A percentile compares a stretch with the other conserved stretches of the same genome.
phyloP scores from a whole-genome alignment of 2,329 filamentous ascomycete species.

The Neurospora sp. region DNA sequence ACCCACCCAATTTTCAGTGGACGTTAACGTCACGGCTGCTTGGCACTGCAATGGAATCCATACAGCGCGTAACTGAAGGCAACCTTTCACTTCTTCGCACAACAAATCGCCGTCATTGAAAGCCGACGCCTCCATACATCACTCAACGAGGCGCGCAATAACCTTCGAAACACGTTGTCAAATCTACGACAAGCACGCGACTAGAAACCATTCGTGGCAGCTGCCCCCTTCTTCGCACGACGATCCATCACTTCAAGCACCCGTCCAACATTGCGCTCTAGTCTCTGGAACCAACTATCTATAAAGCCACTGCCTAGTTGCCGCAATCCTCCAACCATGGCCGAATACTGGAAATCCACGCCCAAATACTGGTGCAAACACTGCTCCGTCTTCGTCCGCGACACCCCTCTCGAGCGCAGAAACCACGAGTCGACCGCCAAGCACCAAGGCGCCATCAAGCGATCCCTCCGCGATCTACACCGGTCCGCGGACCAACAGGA shows the following conservation, averaged over 20 bases:
- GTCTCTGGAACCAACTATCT: background rate
- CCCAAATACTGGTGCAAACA: constrained; percentile 98
- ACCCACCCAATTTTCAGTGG: background rate
- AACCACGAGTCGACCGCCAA: constrained; percentile 83
- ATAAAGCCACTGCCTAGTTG: background rate
- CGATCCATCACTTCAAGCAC: background rate
- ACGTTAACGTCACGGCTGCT: background rate
- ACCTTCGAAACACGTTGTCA: no score
- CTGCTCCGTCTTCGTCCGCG: constrained; percentile 80
- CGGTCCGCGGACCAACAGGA: constrained; percentile 71
- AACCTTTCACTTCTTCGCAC: background rate
- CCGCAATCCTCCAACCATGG: constrained; percentile 45
- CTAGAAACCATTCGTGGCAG: background rate
- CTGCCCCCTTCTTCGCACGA: background rate
- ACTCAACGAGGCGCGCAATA: background rate
- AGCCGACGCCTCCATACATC: background rate
- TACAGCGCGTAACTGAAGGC: background rate
- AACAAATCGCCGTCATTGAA: background rate
- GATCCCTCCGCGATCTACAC: constrained; percentile 82
- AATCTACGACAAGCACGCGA: background rate
- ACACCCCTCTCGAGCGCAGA: constrained; percentile 79
- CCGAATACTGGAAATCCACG: constrained; percentile 98
- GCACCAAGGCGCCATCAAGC: constrained; percentile 79
- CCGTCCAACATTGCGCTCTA: background rate
- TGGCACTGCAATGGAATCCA: background rate